Conservation (phyloP, 768 basidiomycete species). For the Suillus luteus region DNA sequence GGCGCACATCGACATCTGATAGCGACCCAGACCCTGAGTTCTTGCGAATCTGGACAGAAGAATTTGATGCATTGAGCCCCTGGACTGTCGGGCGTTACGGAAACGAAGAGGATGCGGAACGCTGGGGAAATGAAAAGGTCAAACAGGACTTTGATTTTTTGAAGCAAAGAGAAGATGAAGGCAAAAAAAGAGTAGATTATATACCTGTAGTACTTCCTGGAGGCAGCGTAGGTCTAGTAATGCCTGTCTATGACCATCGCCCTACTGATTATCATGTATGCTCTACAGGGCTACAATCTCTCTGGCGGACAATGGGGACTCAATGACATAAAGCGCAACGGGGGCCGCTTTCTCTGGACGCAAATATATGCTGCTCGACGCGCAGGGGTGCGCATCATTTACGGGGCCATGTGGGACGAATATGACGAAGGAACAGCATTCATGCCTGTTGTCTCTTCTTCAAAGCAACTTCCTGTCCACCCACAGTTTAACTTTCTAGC, state of each 20-base stretch:
- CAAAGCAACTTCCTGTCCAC: conserved; percentile 60
- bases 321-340: conserved; percentile 71
- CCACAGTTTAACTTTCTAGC: conserved; percentile 64
- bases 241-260: not conserved
- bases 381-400: conserved; percentile 64
- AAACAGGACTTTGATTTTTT: conserved; percentile 66
- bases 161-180: conserved; percentile 46
- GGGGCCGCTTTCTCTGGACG: conserved; percentile 78
- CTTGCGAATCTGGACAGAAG: conserved; percentile 69
- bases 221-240: conserved; percentile 61
- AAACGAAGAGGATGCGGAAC: conserved; percentile 60
- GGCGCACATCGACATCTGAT: conserved; percentile 73
- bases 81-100: conserved; percentile 80
- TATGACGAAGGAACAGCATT: conserved; percentile 87
- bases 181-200: conserved; percentile 65
- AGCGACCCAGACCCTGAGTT: conserved; percentile 70
- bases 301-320: conserved; percentile 70
- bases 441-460: conserved; percentile 67
- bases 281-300: conserved; percentile 63
- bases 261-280: conserved; percentile 13
- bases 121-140: conserved; percentile 62
- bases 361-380: conserved; percentile 71
- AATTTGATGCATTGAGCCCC: conserved; percentile 78
- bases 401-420: conserved; percentile 91
- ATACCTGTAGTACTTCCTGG: conserved; percentile 85